These are phyloP conservation scores for Hyphodiscus hymeniophilus DNA, from an alignment of 495 filamentous ascomycete species.

Conservation along the genomic window DNA sequence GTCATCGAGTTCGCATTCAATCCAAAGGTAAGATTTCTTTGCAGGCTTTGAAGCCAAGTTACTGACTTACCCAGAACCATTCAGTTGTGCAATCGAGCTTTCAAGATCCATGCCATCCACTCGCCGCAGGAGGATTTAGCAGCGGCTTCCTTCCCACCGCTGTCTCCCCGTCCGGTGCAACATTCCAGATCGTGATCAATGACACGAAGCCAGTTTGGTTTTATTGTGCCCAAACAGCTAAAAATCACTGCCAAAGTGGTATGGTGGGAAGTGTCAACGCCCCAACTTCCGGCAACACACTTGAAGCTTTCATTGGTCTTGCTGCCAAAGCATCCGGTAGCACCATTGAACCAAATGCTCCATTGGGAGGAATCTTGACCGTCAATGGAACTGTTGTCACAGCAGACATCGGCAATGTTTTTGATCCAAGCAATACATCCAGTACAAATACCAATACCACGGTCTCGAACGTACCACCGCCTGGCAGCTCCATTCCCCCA, in stretches of 20 bases:
- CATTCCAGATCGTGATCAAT: constrained; percentile 36
- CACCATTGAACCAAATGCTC: constrained; percentile 28
- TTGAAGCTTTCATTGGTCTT: constrained; percentile 26
- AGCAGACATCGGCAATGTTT: constrained; percentile 22
- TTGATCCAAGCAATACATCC: constrained; percentile 18
- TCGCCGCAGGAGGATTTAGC: constrained; percentile 28
- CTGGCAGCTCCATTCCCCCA: constrained; percentile 17
- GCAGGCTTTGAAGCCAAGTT: background rate
- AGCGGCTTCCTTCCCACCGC: constrained; percentile 36
- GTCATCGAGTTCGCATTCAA: constrained; percentile 33
- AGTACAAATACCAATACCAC: constrained; percentile 4
- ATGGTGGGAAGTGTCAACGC: constrained; percentile 38
- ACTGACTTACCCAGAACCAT: constrained; percentile 24
- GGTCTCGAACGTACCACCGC: constrained; percentile 18
- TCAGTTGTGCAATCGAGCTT: constrained; percentile 35
- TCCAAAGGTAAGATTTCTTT: constrained; percentile 13
- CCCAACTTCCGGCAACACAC: constrained; percentile 24
- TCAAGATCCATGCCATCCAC: constrained; percentile 32
- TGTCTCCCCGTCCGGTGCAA: constrained; percentile 24
- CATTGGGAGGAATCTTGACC: constrained; percentile 27
- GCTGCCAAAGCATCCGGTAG: constrained; percentile 25
- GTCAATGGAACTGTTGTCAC: constrained; percentile 27
- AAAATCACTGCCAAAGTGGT: constrained; percentile 34
- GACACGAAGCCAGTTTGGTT: constrained; percentile 48
- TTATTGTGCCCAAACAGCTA: constrained; percentile 43